Percentiles rank a stretch among this genome's conserved stretches.
phyloP scores from a whole-genome alignment of 2,329 filamentous ascomycete species.

The Penicillium italicum region DNA sequence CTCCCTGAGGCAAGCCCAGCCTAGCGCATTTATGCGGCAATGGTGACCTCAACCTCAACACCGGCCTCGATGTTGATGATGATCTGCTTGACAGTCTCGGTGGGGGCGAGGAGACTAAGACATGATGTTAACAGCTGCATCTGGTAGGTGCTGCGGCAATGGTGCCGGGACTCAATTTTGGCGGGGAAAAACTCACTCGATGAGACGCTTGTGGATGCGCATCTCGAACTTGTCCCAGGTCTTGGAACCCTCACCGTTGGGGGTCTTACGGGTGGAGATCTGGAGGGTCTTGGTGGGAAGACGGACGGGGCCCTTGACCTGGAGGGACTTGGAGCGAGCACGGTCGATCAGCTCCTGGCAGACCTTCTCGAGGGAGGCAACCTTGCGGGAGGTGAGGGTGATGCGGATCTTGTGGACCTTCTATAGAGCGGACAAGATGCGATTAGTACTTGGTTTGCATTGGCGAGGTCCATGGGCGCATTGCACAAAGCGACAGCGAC shows the following conservation, averaged over 20 bases:
- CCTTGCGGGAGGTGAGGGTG: constrained; percentile 93
- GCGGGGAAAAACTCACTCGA: constrained; percentile 62
- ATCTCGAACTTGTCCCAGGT: constrained; percentile 99
- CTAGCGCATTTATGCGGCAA: constrained; percentile 46
- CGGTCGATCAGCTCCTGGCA: constrained; percentile 98
- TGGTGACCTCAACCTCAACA: constrained; percentile 53
- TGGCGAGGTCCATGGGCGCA: neutral
- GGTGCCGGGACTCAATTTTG: neutral
- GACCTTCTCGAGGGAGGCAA: constrained; percentile 94
- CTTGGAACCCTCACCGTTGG: constrained; percentile 99
- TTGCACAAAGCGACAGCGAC: constrained; percentile 9
- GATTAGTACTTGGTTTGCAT: constrained; percentile 8
- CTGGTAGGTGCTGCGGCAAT: neutral
- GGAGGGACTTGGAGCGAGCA: constrained; percentile 96
- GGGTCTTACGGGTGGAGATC: constrained; percentile 98
- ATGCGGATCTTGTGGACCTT: constrained; percentile 99
- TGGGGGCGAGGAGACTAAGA: constrained; percentile 83
- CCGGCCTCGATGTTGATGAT: constrained; percentile 54
- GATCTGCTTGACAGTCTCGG: constrained; percentile 64
- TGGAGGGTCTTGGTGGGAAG: constrained; percentile 96
- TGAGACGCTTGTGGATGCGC: constrained; percentile 98
- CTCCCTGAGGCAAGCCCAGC: constrained; percentile 21
- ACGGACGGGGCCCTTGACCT: constrained; percentile 96
- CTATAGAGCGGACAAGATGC: constrained; percentile 39
- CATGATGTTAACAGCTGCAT: constrained; percentile 13